Base-by-base conservation (phyloP, 306 rosid species). In the Echinosophora koreensis region DNA sequence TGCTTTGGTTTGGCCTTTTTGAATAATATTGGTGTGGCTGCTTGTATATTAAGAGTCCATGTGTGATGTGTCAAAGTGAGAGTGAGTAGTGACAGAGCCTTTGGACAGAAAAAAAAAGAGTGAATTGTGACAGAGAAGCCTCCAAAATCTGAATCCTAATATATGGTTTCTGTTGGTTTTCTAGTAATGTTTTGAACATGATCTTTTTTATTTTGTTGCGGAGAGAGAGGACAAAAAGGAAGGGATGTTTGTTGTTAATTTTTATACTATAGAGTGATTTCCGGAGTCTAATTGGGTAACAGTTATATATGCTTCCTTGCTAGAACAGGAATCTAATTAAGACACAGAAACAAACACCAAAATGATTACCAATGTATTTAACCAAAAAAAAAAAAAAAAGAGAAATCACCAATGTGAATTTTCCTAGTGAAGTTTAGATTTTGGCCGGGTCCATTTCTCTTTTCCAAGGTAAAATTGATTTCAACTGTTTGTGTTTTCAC, bases 171-270 rank as follows among this genome's bases (percentile, higher is more conserved):
- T 74, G 73, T 68, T 86, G 81, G 80, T 68, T 72, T 13, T 51
- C 44, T 59, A 58, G 73, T 60, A 71, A 76, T 82, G 57, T 14
- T 70, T 39, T 71, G 75, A 73, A 27, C 16, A 22, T 60, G 7
- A 58, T 37, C 51, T 3, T 15, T 57, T 11, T 71, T 73, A 61
- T 22, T 27, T 57, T 68, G 61, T 57, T 57, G 56, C 73, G 4
- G 17, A 51, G 34, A 28, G 41, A 67, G 18, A 32, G 63, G 80
- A 83, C 70, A 68, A 32, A 58, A 76, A 60, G 52, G 47, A 71
- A 66, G 80, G 78, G 54, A 81, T 66, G 80, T 57, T 82, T 86
- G 83, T 82, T 87, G 86, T 86, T 68, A 54, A 35, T 28, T 30
- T 16, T 71, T 4, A 49, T 41, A 62, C 18, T 16, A 13, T 3